Conservation (phyloP, 2,329 filamentous ascomycete genomes). For the Trichoderma simmonsii region DNA sequence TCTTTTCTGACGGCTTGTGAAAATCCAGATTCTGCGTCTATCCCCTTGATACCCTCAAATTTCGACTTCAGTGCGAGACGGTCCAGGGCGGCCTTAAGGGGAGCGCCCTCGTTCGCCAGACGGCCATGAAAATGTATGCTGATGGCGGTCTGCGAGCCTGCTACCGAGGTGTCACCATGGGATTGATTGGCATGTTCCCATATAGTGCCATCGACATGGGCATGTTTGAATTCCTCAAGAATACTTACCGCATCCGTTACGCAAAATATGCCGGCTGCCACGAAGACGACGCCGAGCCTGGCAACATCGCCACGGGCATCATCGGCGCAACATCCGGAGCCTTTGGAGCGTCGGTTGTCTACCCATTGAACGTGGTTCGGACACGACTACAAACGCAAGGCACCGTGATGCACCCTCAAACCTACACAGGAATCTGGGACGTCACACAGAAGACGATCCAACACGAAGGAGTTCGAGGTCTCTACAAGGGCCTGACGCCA, state of each 20-base stretch:
- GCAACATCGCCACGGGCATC: conserved; percentile 78
- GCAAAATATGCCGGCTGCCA: conserved; percentile 67
- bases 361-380: conserved; percentile 88
- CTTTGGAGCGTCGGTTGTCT: conserved; percentile 88
- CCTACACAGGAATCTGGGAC: conserved; percentile 88
- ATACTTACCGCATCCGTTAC: conserved; percentile 65
- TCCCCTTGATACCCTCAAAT: conserved; percentile 80
- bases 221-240: conserved; percentile 91
- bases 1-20: conserved; percentile 24
- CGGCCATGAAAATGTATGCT: conserved; percentile 81
- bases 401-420: conserved; percentile 83
- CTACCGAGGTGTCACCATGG: conserved; percentile 92
- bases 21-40: conserved; percentile 77
- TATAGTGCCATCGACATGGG: conserved; percentile 96
- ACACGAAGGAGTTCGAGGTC: conserved; percentile 76
- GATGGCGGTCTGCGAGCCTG: conserved; percentile 71
- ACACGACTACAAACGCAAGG: conserved; percentile 93
- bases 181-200: conserved; percentile 92
- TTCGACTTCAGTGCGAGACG: conserved; percentile 87
- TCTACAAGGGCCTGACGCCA: conserved; percentile 93
- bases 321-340: conserved; percentile 92
- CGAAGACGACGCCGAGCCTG: conserved; percentile 78
- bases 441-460: conserved; percentile 79
- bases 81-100: conserved; percentile 81
- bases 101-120: conserved; percentile 76